These are phyloP conservation scores for Hymenoscyphus linearis DNA, from an alignment of 2,329 filamentous ascomycete genomes.

Conservation along the genomic window DNA sequence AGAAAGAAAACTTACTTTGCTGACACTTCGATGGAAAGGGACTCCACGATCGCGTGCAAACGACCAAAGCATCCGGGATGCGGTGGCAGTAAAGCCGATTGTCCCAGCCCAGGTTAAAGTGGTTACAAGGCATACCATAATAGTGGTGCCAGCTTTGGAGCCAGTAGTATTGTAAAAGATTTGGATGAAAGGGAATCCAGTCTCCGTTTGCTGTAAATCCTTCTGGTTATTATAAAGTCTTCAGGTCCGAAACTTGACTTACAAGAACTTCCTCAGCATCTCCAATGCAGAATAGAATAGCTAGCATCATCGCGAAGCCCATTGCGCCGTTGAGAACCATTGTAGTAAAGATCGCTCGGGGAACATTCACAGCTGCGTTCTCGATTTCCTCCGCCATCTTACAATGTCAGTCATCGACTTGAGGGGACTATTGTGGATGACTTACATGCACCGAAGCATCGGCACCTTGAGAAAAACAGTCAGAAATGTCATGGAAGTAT, in stretches of 20 bases:
- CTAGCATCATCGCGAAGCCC: conserved; percentile 50
- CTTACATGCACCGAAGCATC: conserved; percentile 32
- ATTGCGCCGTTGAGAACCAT: conserved; percentile 45
- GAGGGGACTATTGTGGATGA: no score
- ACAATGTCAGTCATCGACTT: no score
- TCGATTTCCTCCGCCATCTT: conserved; percentile 40
- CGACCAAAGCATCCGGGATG: conserved; percentile 37
- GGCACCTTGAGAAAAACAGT: conserved; percentile 12
- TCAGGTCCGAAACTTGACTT: conserved; percentile 17
- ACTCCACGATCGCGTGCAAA: conserved; percentile 40
- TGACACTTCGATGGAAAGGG: conserved; percentile 21
- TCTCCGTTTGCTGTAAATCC: conserved; percentile 25
- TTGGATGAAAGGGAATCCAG: conserved; percentile 52
- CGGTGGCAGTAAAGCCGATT: conserved; percentile 32
- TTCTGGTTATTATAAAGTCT: no score
- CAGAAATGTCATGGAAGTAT: background rate
- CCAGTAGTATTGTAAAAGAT: conserved; percentile 44
- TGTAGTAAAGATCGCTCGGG: conserved; percentile 43
- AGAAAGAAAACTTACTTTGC: conserved; percentile 3
- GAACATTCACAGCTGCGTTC: conserved; percentile 44
- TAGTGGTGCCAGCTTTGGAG: conserved; percentile 34
- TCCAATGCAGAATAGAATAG: conserved; percentile 47
- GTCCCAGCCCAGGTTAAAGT: conserved; percentile 39
- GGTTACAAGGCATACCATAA: conserved; percentile 36
- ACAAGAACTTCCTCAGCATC: conserved; percentile 41